Evolutionary conservation across 176 grass and related monocot species (phyloP).

Genomic region (Oryza longistaminata): DNA sequence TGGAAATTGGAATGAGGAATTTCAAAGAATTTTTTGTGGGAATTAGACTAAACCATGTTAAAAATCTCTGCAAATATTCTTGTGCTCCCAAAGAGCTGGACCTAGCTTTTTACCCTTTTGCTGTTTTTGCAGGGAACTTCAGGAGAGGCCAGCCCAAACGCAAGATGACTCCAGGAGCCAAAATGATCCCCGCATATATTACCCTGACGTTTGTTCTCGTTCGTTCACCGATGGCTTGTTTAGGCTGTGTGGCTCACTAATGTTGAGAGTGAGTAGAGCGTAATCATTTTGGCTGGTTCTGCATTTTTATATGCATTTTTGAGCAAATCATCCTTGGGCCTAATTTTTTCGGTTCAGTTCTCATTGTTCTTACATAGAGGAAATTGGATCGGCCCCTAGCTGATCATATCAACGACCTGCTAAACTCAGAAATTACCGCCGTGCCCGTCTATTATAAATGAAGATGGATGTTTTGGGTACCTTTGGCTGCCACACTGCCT

Average conservation of each 20-base stretch:
- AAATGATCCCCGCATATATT: constrained; percentile 46
- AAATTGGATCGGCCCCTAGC: constrained; percentile 17
- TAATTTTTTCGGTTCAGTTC: constrained; percentile 35
- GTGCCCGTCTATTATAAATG: not conserved
- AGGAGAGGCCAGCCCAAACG: constrained; percentile 28
- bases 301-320: constrained; percentile 44
- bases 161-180: constrained; percentile 7
- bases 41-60: not conserved
- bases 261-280: constrained; percentile 54
- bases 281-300: constrained; percentile 44
- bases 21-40: not conserved
- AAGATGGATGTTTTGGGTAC: not conserved
- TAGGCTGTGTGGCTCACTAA: constrained; percentile 37
- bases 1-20: not conserved
- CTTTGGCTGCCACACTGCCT: not conserved
- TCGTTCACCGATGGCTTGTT: constrained; percentile 18
- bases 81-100: not conserved
- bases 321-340: constrained; percentile 40
- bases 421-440: not conserved
- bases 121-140: constrained; percentile 39
- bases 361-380: constrained; percentile 38
- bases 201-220: constrained; percentile 40
- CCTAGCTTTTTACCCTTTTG: not conserved
- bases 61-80: not conserved
- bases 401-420: not conserved